Conservation (phyloP, 139 green algal species). For the Diplosphaera chodatii region DNA sequence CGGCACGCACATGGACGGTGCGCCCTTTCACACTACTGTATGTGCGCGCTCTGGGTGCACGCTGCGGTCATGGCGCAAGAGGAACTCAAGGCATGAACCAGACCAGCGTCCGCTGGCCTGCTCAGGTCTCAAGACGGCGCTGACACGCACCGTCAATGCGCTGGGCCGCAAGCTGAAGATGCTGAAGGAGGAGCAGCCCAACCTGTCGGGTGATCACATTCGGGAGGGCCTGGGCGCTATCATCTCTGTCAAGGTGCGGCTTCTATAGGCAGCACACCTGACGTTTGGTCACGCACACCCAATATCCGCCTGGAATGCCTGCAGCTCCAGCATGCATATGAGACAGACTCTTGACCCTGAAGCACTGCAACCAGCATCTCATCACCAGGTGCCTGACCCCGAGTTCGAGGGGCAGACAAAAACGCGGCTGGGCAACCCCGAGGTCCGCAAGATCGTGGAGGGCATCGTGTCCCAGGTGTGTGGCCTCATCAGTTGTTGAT, state of each 20-base stretch:
- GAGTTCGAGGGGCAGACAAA: conserved; percentile 99
- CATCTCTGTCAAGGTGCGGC: conserved; percentile 64
- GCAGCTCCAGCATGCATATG: no score
- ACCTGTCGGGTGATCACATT: conserved; percentile 81
- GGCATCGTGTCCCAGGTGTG: conserved; percentile 41
- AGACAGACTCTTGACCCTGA: no score
- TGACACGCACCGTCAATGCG: conserved; percentile 81
- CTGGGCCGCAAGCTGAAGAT: conserved; percentile 63
- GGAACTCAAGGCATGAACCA: no score
- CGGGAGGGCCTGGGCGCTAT: conserved; percentile 75
- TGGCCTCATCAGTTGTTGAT: no score
- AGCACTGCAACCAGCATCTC: background rate
- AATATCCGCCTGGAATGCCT: no score
- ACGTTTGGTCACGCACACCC: no score
- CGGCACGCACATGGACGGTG: conserved; percentile 90
- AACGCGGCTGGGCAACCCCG: conserved; percentile 89
- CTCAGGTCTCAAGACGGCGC: conserved; percentile 55
- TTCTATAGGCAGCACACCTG: no score
- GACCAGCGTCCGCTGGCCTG: no score
- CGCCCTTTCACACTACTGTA: no score
- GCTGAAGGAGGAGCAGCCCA: conserved; percentile 74
- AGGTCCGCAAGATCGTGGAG: conserved; percentile 80
- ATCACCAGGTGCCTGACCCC: conserved; percentile 65
- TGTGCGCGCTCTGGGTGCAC: no score
- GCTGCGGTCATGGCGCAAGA: no score